Evolutionary conservation across 805 yeast genomes (phyloP).

Genomic region (Candida odintsovae): DNA sequence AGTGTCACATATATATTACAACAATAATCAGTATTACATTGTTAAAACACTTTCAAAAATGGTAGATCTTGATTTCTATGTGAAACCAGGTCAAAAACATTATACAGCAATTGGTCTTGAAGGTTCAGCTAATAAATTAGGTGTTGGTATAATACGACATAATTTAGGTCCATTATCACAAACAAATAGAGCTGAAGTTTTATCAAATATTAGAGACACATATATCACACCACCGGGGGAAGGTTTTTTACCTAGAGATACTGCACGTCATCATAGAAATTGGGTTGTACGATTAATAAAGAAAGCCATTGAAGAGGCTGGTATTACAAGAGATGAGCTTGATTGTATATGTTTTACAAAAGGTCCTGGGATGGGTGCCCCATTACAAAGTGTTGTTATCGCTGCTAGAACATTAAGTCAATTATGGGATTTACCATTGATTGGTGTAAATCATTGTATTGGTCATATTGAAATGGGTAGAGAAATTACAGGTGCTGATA

Average conservation of each 20-base stretch:
- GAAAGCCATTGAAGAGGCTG: constrained; percentile 58
- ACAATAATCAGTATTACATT: too few relatives aligned
- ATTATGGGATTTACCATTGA: constrained; percentile 76
- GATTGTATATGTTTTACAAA: constrained; percentile 91
- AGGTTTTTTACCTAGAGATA: constrained; percentile 93
- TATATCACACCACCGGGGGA: constrained; percentile 97
- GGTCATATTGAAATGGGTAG: constrained; percentile 99
- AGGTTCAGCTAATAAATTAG: constrained; percentile 95
- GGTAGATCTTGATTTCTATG: constrained; percentile 42
- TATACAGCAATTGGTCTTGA: constrained; percentile 87
- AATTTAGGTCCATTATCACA: constrained; percentile 49
- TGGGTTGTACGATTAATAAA: constrained; percentile 84
- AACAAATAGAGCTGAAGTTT: constrained; percentile 62
- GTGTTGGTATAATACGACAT: constrained; percentile 88
- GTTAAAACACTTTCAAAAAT: constrained; percentile 11
- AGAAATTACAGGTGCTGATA: constrained; percentile 95
- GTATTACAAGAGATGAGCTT: constrained; percentile 41
- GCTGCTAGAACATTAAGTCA: constrained; percentile 84
- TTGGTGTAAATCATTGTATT: constrained; percentile 95
- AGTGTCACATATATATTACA: too few relatives aligned
- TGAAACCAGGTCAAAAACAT: constrained; percentile 36
- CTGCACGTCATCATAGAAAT: constrained; percentile 93
- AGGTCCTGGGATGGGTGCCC: constrained; percentile 99
- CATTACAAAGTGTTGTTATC: constrained; percentile 84
- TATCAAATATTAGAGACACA: constrained; percentile 92